A percentile compares a stretch with the other conserved stretches of the same genome.
These are phyloP conservation scores for Crithidia sp. DNA, from an alignment of 208 protist species.

Conservation along the genomic window DNA sequence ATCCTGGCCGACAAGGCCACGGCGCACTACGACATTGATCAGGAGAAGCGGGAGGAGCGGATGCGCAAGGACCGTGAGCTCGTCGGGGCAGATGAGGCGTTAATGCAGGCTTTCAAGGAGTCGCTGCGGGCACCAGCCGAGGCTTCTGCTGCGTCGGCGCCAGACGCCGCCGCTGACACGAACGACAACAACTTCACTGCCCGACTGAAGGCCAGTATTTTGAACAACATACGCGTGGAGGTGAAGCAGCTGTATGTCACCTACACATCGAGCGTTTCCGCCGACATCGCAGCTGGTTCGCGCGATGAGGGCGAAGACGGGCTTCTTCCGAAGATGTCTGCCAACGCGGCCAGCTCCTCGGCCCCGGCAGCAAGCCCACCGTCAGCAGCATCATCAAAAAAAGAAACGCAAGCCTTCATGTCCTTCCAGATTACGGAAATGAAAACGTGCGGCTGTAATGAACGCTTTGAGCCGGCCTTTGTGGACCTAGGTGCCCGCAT, in stretches of 20 bases:
- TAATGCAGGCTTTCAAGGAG: slow-evolving; percentile 39
- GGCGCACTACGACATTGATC: slow-evolving; percentile 51
- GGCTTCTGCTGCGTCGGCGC: neutral
- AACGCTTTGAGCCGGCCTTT: slow-evolving; percentile 54
- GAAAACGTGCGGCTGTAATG: slow-evolving; percentile 62
- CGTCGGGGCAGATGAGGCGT: slow-evolving; percentile 44
- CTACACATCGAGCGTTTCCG: slow-evolving; percentile 39
- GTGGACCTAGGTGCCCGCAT: slow-evolving; percentile 40
- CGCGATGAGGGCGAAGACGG: slow-evolving; percentile 1
- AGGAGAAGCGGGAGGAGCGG: slow-evolving; percentile 51
- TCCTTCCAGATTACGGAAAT: slow-evolving; percentile 48
- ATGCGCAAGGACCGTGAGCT: slow-evolving; percentile 56
- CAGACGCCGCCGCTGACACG: slow-evolving; percentile 5
- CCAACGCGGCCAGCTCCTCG: no score
- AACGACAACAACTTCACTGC: slow-evolving; percentile 69
- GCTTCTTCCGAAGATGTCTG: no score
- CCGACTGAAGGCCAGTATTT: slow-evolving; percentile 74
- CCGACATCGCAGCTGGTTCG: neutral
- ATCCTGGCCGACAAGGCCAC: slow-evolving; percentile 64
- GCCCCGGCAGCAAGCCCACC: neutral
- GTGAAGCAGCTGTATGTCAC: slow-evolving; percentile 54
- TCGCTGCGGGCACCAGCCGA: slow-evolving; percentile 6
- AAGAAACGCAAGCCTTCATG: slow-evolving; percentile 9
- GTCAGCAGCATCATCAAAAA: neutral
- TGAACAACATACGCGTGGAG: slow-evolving; percentile 81